Percentiles rank a stretch among this genome's conserved stretches.
Evolutionary conservation across 371 early-diverging fungal species (phyloP).

Genomic region (Mucor circinelloides): DNA sequence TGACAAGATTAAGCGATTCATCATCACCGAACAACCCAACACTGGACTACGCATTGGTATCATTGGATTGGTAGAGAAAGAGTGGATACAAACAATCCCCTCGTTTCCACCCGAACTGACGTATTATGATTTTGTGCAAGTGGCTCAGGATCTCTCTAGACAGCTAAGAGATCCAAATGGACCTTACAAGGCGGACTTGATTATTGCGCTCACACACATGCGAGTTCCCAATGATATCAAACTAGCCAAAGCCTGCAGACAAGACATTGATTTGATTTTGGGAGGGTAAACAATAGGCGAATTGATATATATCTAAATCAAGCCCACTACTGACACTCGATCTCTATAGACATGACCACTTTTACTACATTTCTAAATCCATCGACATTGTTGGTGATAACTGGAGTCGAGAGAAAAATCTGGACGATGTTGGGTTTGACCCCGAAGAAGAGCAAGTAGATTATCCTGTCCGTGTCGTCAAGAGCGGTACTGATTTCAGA

Average conservation of each 20-base stretch:
- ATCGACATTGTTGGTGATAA: slow-evolving; percentile 38
- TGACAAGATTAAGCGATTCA: slow-evolving; percentile 28
- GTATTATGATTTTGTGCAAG: slow-evolving; percentile 56
- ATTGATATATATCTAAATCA: no score
- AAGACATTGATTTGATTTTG: slow-evolving; percentile 61
- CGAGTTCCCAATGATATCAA: slow-evolving; percentile 63
- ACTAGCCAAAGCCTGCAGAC: slow-evolving; percentile 45
- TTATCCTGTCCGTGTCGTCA: slow-evolving; percentile 45
- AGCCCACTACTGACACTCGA: background rate
- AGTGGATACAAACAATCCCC: slow-evolving; percentile 68
- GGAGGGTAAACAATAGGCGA: slow-evolving; percentile 65
- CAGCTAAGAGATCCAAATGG: slow-evolving; percentile 38
- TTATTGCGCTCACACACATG: slow-evolving; percentile 70
- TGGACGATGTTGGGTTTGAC: slow-evolving; percentile 40
- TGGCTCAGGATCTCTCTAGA: slow-evolving; percentile 41
- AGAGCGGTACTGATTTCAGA: slow-evolving; percentile 70
- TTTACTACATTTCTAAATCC: slow-evolving; percentile 54
- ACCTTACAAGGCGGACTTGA: slow-evolving; percentile 47
- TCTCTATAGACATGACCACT: slow-evolving; percentile 61
- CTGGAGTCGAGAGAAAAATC: slow-evolving; percentile 31
- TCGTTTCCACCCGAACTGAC: slow-evolving; percentile 57
- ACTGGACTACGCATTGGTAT: slow-evolving; percentile 54
- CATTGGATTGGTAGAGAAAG: slow-evolving; percentile 66
- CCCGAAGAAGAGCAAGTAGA: slow-evolving; percentile 30
- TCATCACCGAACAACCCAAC: slow-evolving; percentile 31